Conservation (phyloP, 805 yeast species). For the Candida coquimbonensis region DNA sequence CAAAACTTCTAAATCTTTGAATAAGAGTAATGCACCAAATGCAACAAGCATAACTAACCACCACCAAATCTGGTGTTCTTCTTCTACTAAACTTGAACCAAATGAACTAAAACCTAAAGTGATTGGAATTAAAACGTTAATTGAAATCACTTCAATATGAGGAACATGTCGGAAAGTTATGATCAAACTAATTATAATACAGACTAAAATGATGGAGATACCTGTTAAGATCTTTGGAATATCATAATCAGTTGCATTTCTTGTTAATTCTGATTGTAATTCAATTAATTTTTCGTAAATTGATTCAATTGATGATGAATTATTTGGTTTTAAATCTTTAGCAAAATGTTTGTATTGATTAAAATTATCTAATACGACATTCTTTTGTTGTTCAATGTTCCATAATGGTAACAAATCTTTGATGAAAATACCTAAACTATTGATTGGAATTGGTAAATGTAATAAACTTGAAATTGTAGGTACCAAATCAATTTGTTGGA, state of each 20-base stretch:
- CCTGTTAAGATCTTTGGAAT: constrained; percentile 38
- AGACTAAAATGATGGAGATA: constrained; percentile 15
- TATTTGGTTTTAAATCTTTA: constrained; percentile 12
- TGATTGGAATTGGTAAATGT: constrained; percentile 85
- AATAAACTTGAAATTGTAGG: constrained; percentile 73
- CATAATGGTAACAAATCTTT: constrained; percentile 50
- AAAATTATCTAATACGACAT: constrained; percentile 46
- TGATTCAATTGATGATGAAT: constrained; percentile 5
- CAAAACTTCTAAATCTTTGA: constrained; percentile 1
- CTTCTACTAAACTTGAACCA: constrained; percentile 89
- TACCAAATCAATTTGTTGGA: constrained; percentile 81
- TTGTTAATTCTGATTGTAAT: constrained; percentile 46
- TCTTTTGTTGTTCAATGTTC: constrained; percentile 27
- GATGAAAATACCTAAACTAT: constrained; percentile 73
- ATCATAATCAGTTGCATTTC: constrained; percentile 68
- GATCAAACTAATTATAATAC: constrained; percentile 7
- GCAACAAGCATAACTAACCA: constrained; percentile 35
- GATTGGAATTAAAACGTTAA: constrained; percentile 12
- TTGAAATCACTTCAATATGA: background rate
- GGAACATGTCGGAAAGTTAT: background rate
- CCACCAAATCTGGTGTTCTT: constrained; percentile 97
- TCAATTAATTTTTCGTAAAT: constrained; percentile 12
- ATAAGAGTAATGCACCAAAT: background rate
- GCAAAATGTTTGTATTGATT: constrained; percentile 45
- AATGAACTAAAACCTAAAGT: constrained; percentile 52